Conservation (phyloP, 192 early-diverging fungal genomes). For the Backusella circina region DNA sequence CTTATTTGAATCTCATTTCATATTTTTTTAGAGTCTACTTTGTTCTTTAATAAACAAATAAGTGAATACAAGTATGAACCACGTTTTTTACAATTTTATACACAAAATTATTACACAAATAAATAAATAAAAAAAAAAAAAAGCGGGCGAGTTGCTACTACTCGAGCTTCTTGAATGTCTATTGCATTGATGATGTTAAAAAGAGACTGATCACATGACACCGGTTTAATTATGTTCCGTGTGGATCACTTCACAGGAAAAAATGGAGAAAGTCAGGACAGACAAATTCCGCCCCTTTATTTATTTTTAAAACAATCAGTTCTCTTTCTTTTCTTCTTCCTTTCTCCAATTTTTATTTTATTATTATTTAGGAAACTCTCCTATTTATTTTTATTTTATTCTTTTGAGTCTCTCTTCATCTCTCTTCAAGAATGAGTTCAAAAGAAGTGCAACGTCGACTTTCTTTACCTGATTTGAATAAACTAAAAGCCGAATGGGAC, state of each 20-base stretch:
- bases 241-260: neutral
- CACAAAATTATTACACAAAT: no score
- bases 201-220: neutral
- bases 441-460: slow-evolving; percentile 13
- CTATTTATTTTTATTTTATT: neutral
- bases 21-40: neutral
- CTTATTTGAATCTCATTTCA: neutral
- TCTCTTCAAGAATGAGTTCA: neutral
- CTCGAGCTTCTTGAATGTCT: neutral
- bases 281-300: neutral
- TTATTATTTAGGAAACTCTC: neutral
- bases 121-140: no score
- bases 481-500: slow-evolving; percentile 15
- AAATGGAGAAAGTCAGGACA: neutral
- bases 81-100: no score
- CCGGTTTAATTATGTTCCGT: neutral
- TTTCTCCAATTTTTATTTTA: neutral
- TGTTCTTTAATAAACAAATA: neutral
- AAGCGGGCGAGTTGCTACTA: no score
- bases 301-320: neutral
- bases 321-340: neutral
- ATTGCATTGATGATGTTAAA: no score
- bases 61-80: neutral
- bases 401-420: neutral
- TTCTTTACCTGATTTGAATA: slow-evolving; percentile 30